A percentile compares a stretch with the other conserved stretches of the same genome.
Conservation (phyloP, 2,329 filamentous ascomycete genomes). For the Claviceps arundinis region DNA sequence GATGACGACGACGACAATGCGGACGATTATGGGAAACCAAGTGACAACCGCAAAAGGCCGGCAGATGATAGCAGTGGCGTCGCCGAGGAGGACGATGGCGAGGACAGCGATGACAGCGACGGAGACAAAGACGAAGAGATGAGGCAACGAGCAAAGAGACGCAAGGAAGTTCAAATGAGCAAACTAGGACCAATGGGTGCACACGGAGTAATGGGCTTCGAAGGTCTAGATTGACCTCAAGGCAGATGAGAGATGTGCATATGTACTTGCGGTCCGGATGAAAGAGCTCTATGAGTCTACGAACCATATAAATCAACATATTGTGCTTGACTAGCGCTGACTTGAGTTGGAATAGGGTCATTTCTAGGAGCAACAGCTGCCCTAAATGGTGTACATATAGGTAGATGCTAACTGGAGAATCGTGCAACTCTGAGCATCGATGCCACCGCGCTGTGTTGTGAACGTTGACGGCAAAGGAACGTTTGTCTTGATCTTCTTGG, state of each 20-base stretch:
- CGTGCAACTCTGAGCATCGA: too few species aligned
- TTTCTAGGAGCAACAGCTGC: too few species aligned
- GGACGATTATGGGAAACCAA: slow-evolving; percentile 23
- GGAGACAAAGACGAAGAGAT: slow-evolving; percentile 21
- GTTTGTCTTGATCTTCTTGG: too few species aligned
- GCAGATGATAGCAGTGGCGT: slow-evolving; percentile 26
- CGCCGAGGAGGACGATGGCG: slow-evolving; percentile 34
- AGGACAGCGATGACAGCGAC: slow-evolving; percentile 22
- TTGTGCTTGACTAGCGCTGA: too few species aligned
- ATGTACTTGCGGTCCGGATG: neutral
- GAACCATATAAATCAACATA: too few species aligned
- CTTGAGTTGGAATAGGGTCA: too few species aligned
- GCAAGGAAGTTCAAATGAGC: slow-evolving; percentile 27
- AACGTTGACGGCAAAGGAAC: too few species aligned
- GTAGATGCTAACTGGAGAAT: too few species aligned
- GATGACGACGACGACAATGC: slow-evolving; percentile 36
- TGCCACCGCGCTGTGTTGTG: too few species aligned
- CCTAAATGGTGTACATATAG: too few species aligned
- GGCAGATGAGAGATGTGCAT: neutral
- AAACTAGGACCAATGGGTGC: slow-evolving; percentile 37
- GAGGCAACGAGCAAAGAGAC: slow-evolving; percentile 32
- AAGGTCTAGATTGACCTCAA: slow-evolving; percentile 27
- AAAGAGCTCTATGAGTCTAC: neutral
- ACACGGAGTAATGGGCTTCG: slow-evolving; percentile 37
- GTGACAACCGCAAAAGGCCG: slow-evolving; percentile 7